Evolutionary conservation across 768 basidiomycete genomes (phyloP).

Genomic region (Phallus indusiatus): DNA sequence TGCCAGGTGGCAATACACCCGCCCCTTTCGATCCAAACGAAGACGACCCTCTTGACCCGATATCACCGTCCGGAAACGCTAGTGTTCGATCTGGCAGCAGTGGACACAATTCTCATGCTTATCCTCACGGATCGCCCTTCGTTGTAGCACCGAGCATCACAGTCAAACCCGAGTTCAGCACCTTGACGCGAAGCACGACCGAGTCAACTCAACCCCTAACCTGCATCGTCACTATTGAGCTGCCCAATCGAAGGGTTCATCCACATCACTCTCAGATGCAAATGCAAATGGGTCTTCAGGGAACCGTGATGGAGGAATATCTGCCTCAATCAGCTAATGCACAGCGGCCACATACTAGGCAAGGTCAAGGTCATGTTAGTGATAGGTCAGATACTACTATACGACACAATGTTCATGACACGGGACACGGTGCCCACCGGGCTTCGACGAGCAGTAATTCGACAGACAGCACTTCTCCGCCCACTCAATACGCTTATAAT

Average conservation of each 20-base stretch:
- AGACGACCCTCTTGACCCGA: constrained; percentile 52
- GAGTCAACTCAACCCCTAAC: constrained; percentile 78
- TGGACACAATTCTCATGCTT: constrained; percentile 32
- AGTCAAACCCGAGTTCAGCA: constrained; percentile 86
- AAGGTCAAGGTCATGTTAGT: neutral
- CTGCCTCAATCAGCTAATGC: neutral
- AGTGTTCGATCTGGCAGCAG: constrained; percentile 20
- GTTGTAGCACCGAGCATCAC: constrained; percentile 90
- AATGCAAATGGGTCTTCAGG: constrained; percentile 29
- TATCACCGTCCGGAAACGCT: constrained; percentile 35
- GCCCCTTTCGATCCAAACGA: constrained; percentile 14
- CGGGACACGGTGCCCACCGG: neutral
- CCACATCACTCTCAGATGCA: constrained; percentile 13
- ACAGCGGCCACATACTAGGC: neutral
- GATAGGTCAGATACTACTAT: neutral
- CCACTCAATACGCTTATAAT: constrained; percentile 18
- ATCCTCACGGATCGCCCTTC: constrained; percentile 29
- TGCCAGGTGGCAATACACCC: constrained; percentile 1
- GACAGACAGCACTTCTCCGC: constrained; percentile 11
- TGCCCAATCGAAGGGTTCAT: constrained; percentile 62
- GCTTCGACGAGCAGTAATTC: neutral
- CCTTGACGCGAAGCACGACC: constrained; percentile 52
- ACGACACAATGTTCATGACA: neutral
- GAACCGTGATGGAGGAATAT: constrained; percentile 22
- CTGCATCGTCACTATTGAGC: constrained; percentile 88